Base-by-base conservation (phyloP, 768 basidiomycete species). In the Daedalea quercina region DNA sequence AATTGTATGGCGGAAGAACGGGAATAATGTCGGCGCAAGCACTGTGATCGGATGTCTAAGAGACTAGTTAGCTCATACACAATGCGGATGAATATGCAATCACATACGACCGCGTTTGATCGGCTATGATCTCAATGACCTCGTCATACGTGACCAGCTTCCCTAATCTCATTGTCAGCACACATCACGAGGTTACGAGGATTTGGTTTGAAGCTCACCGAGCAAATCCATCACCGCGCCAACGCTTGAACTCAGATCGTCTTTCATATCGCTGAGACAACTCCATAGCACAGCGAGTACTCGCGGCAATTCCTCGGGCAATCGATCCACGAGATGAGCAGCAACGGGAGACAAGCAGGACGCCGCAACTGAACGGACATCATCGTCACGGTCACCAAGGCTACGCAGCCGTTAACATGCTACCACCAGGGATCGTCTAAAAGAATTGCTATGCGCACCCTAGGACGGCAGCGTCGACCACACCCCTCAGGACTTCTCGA, bases 1-100 rank as follows among this genome's bases (percentile, higher is more conserved):
- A 61, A 99, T 98, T 0, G 95, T 94, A 67, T 99, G 96, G 17
- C 96, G 90, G 71, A 97, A 94, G 76, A 95, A 97, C 3, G 95
- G 91, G 70, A 92, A 98, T 4, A 95, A 72, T 1, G 87, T 90
- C 1, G 89, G 87, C 6, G 94, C 88, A 52, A 96, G 79, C 2
- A 78, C 78, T n/a, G 84, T 76, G 26, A 97, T 76, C 3, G 92
- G 87, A 44, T 85, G 73, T n/a, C 91, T 94, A 56, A 12, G 22
- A 45, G 15, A n/a, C 4, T 11, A 31, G 25, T 34, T 37, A 19
- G 54, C 41, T 26, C 9, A 23, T n/a, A 47, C n/a, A 13, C 46
- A 12, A 11, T 20, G 9, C 22, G 13, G 25, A 47, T 9, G 8
- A 47, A 13, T 6, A 3, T 11, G 3, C 35, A 19, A 22, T 0